Evolutionary conservation across 2,329 filamentous ascomycete species (phyloP).

Genomic region (Talaromyces sp.): DNA sequence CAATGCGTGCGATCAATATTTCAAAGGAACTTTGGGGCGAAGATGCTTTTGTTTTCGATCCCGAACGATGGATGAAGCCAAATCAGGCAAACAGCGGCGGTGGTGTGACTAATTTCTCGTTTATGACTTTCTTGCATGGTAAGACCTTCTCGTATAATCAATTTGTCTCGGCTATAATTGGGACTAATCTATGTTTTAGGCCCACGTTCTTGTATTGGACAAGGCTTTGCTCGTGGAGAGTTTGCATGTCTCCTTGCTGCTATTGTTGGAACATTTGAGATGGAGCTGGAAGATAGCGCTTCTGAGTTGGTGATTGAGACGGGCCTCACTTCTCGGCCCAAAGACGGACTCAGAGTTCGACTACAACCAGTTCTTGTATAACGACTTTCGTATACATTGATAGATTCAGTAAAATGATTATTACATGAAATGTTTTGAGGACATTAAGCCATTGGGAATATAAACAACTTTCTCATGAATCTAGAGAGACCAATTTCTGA

Average conservation of each 20-base stretch:
- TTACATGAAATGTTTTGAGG: background rate
- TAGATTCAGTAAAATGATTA: background rate
- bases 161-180: background rate
- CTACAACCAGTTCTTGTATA: background rate
- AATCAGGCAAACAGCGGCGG: slow-evolving; percentile 59
- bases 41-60: slow-evolving; percentile 71
- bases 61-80: slow-evolving; percentile 67
- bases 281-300: slow-evolving; percentile 41
- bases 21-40: slow-evolving; percentile 68
- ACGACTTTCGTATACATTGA: background rate
- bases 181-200: background rate
- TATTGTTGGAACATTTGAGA: slow-evolving; percentile 66
- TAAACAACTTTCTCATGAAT: too few relatives aligned
- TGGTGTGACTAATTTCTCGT: slow-evolving; percentile 67
- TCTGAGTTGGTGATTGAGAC: slow-evolving; percentile 13
- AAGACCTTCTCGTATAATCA: background rate
- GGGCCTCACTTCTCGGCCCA: slow-evolving; percentile 11
- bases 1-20: slow-evolving; percentile 65
- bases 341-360: slow-evolving; percentile 6
- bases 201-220: slow-evolving; percentile 27
- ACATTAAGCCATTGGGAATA: too few relatives aligned
- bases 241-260: slow-evolving; percentile 73
- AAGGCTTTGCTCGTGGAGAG: slow-evolving; percentile 61
- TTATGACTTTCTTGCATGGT: slow-evolving; percentile 74
- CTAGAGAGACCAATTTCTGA: too few relatives aligned